Percentiles rank a stretch among this genome's conserved stretches.
Evolutionary conservation across 164 flowering plant genomes (phyloP).

Genomic region (Liquidambar formosana): DNA sequence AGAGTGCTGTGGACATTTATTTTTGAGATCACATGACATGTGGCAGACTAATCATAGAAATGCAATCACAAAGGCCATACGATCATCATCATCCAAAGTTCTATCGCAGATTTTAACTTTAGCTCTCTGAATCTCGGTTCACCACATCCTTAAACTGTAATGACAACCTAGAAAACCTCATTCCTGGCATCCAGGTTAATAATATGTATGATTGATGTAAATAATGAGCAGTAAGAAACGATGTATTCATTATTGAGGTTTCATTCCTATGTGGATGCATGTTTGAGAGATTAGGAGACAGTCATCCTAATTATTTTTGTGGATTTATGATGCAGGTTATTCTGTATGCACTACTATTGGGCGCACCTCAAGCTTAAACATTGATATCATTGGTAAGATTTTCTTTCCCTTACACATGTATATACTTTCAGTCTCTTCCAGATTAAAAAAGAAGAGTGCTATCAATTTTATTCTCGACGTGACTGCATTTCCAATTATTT

Average conservation of each 20-base stretch:
- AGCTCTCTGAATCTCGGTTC: background rate
- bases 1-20: background rate
- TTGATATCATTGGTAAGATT: constrained; percentile 57
- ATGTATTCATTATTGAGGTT: no score
- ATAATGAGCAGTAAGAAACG: background rate
- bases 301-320: background rate
- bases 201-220: background rate
- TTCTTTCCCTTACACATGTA: background rate
- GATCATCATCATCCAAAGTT: background rate
- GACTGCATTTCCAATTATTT: background rate
- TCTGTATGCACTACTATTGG: constrained; percentile 74
- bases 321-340: constrained; percentile 55
- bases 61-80: background rate
- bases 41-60: background rate
- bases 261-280: no score
- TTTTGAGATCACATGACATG: constrained; percentile 1
- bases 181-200: background rate
- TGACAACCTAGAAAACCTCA: background rate
- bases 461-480: background rate
- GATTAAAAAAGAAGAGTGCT: background rate
- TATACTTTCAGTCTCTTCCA: background rate
- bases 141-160: background rate
- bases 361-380: constrained; percentile 35
- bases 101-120: background rate
- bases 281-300: background rate